These are phyloP conservation scores for Colletotrichum viniferum DNA, from an alignment of 2,329 filamentous ascomycete genomes.

Conservation along the genomic window DNA sequence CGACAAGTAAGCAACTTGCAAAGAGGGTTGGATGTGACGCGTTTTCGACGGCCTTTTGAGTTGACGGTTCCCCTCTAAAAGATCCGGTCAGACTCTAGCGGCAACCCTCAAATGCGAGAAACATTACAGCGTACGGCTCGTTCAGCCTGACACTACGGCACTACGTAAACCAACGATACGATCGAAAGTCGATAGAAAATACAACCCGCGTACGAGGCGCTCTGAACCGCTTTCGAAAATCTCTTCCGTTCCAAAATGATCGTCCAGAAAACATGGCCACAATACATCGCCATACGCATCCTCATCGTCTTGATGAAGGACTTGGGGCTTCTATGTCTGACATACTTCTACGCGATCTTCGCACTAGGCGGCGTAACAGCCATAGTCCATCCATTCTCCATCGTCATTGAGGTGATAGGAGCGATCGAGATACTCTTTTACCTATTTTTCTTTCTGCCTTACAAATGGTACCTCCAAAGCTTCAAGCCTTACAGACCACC, in stretches of 20 bases:
- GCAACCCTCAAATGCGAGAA: not conserved
- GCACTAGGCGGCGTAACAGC: slow-evolving; percentile 22
- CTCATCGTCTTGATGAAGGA: slow-evolving; percentile 10
- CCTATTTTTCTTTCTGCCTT: slow-evolving; percentile 45
- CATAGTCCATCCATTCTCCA: slow-evolving; percentile 27
- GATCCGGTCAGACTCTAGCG: not conserved
- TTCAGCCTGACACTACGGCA: not conserved
- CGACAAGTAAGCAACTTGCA: not conserved
- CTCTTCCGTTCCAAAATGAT: not conserved
- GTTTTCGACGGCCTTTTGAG: not conserved
- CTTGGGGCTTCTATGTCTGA: slow-evolving; percentile 16
- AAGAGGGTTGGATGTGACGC: not conserved
- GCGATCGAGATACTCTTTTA: slow-evolving; percentile 48
- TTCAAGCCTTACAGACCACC: slow-evolving; percentile 3
- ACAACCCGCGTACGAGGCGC: not conserved
- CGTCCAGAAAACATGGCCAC: slow-evolving; percentile 17
- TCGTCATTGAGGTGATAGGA: slow-evolving; percentile 25
- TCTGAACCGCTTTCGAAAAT: not conserved
- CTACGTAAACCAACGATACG: not conserved
- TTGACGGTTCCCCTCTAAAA: not conserved
- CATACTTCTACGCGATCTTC: slow-evolving; percentile 24
- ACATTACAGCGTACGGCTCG: not conserved
- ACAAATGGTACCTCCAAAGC: slow-evolving; percentile 40
- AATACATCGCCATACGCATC: slow-evolving; percentile 6
- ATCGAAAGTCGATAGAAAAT: not conserved